Evolutionary conservation across 2,329 filamentous ascomycete genomes (phyloP).

Genomic region (Fusarium incarnatum): DNA sequence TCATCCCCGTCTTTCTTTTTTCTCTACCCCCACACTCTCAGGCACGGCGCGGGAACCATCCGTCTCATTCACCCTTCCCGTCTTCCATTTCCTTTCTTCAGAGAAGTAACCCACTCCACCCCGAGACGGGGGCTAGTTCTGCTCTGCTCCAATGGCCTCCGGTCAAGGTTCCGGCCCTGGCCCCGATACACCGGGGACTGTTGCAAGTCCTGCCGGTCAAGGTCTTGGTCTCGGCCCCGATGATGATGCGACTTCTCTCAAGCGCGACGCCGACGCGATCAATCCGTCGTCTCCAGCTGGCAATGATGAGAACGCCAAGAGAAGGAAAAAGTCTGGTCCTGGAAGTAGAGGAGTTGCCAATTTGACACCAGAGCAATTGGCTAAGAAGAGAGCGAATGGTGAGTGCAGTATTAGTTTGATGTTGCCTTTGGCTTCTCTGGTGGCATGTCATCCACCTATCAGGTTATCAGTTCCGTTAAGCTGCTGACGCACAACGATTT

Average conservation of each 20-base stretch:
- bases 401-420: slow-evolving; percentile 43
- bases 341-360: slow-evolving; percentile 67
- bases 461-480: neutral
- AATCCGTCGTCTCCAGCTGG: slow-evolving; percentile 32
- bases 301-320: slow-evolving; percentile 53
- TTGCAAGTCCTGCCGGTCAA: slow-evolving; percentile 32
- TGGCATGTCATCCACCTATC: slow-evolving; percentile 5
- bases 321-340: slow-evolving; percentile 59
- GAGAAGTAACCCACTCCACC: slow-evolving; percentile 23
- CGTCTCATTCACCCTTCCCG: slow-evolving; percentile 13
- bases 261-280: slow-evolving; percentile 42
- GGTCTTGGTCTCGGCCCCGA: slow-evolving; percentile 18
- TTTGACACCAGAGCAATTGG: slow-evolving; percentile 78
- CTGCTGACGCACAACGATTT: slow-evolving; percentile 6
- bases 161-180: slow-evolving; percentile 16
- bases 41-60: slow-evolving; percentile 3
- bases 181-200: slow-evolving; percentile 34
- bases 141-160: slow-evolving; percentile 37
- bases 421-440: neutral
- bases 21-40: slow-evolving; percentile 26
- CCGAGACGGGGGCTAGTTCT: slow-evolving; percentile 15
- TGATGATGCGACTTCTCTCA: slow-evolving; percentile 26
- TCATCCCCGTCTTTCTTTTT: slow-evolving; percentile 15
- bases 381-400: slow-evolving; percentile 73
- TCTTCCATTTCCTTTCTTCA: slow-evolving; percentile 23